Evolutionary conservation across 106 monocot genomes (phyloP).

Genomic region (Agapanthus africanus): DNA sequence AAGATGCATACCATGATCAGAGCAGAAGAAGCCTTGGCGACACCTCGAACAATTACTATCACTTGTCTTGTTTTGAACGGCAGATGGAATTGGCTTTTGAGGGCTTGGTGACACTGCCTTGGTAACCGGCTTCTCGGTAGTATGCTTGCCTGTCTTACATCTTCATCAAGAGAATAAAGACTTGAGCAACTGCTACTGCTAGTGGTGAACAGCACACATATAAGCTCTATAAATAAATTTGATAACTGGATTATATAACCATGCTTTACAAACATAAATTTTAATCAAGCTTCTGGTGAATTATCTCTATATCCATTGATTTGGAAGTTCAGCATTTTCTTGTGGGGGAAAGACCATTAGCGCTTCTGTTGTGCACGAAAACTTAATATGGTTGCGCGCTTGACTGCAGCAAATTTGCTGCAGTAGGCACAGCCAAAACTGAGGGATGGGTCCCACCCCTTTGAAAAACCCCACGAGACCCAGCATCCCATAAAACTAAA

Average conservation of each 20-base stretch:
- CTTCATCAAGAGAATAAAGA: conserved; percentile 32
- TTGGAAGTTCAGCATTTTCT: not conserved
- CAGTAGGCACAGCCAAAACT: too few relatives aligned
- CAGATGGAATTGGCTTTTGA: conserved; percentile 28
- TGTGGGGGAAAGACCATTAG: not conserved
- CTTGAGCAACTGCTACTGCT: conserved; percentile 6
- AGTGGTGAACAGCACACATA: not conserved
- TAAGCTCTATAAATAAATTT: not conserved
- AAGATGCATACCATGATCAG: conserved; percentile 71
- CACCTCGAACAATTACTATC: conserved; percentile 69
- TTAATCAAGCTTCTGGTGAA: not conserved
- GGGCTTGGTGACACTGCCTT: conserved; percentile 31
- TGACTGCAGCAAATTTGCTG: too few relatives aligned
- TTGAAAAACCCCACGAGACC: too few relatives aligned
- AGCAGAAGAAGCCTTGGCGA: conserved; percentile 96
- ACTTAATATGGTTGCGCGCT: too few relatives aligned
- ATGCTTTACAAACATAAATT: not conserved
- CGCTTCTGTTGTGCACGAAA: too few relatives aligned
- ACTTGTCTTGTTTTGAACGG: conserved; percentile 19
- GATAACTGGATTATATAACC: not conserved
- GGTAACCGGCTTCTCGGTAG: conserved; percentile 69
- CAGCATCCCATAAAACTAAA: too few relatives aligned
- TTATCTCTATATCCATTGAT: not conserved
- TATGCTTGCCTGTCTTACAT: conserved; percentile 93
- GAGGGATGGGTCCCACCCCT: too few relatives aligned